Base-by-base conservation (phyloP, 1,139 yeast genomes). In the Petasospora rhodanensis region DNA sequence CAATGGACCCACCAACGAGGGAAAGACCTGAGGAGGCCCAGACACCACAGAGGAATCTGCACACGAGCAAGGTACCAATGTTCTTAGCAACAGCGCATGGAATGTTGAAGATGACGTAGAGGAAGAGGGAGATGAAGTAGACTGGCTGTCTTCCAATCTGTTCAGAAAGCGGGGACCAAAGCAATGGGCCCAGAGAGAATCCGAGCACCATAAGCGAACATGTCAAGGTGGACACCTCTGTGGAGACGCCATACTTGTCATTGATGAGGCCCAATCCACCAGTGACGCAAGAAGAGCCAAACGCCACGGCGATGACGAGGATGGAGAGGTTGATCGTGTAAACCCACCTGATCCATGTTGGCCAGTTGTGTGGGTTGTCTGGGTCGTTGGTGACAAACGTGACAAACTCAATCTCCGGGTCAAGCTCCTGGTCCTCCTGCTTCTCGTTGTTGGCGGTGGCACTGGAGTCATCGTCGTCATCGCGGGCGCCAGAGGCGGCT, bases 91-190 rank as follows among this genome's bases (percentile, higher is more conserved):
- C 61, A 2, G 95, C 96, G 56, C 94, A 84, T 4, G 95, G 96
- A 39, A 87, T 80, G 56, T 86, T 84, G 65, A 87, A 83, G 37
- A 85, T 70, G 35, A 75, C 73, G 54, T 86, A 86, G 14, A 85
- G 66, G 15, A 77, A 73, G 55, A 84, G 73, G 1, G 95, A 82
- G 36, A 82, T 66, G 51, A 80, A 69, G 55, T 87, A 87, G 14
- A 87, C 93, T 4, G 89, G 84, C 46, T 86, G 72, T 60, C 96
- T 72, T 31, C 96, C 96, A 45, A 78, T 77, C 51, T 80, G 78
- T 58, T 87, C 96, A 22, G 89, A 77, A 31, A 86, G 62, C 5
- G 96, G 96, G 11, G 95, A 86, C 95, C 96, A 87, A 18, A 86
- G 49, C 41, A 87, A 64, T 1, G 96, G 96, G 25, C 96, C 96